A percentile compares a stretch with the other conserved stretches of the same genome.
phyloP scores from a whole-genome alignment of 495 filamentous ascomycete genomes.

The Glonium stellatum region DNA sequence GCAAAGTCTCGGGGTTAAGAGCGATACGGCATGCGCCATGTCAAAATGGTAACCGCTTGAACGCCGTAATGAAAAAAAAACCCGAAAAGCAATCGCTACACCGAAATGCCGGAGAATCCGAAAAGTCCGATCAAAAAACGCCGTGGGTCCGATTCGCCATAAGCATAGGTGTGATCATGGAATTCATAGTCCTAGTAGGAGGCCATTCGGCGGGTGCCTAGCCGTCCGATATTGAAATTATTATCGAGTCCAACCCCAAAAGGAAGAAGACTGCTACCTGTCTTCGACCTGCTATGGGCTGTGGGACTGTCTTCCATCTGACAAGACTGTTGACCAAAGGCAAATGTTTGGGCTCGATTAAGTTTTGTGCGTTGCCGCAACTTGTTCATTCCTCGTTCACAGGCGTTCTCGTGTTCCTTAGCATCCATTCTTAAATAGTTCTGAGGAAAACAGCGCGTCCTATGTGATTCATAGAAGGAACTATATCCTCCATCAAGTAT shows the following conservation, averaged over 20 bases:
- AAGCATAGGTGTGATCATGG: conserved; percentile 10
- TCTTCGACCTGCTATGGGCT: conserved; percentile 21
- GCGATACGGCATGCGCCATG: not conserved
- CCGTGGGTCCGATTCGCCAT: conserved; percentile 24
- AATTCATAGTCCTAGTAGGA: conserved; percentile 22
- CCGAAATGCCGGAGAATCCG: conserved; percentile 14
- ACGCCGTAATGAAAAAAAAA: conserved; percentile 20
- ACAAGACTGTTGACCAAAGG: conserved; percentile 65
- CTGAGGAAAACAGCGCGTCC: conserved; percentile 76
- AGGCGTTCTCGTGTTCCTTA: conserved; percentile 80
- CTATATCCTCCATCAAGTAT: conserved; percentile 96
- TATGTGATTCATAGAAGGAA: conserved; percentile 74
- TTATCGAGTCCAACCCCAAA: conserved; percentile 16
- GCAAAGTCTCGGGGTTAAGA: not conserved
- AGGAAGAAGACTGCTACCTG: conserved; percentile 10
- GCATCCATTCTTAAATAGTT: conserved; percentile 94
- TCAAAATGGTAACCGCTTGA: conserved; percentile 23
- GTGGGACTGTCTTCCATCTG: conserved; percentile 77
- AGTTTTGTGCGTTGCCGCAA: conserved; percentile 77
- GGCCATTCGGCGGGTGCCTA: conserved; percentile 28
- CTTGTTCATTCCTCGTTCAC: conserved; percentile 87
- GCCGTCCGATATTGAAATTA: conserved; percentile 18
- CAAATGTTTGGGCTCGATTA: conserved; percentile 85
- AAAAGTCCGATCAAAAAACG: conserved; percentile 23
- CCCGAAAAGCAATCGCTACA: conserved; percentile 13